These are phyloP conservation scores for Podaxis sp. DNA, from an alignment of 768 basidiomycete genomes.

Conservation along the genomic window DNA sequence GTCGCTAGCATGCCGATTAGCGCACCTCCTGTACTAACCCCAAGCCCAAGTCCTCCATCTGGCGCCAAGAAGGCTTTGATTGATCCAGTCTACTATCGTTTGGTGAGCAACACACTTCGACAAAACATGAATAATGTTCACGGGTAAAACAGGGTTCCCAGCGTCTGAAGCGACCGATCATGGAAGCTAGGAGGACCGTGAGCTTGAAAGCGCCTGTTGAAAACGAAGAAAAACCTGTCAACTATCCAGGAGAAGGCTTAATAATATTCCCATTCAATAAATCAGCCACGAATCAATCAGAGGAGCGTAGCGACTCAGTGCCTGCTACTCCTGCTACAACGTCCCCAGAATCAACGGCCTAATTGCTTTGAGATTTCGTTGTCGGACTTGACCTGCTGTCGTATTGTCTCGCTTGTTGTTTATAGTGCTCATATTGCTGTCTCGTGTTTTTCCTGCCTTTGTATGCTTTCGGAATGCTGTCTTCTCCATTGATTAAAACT, in stretches of 20 bases:
- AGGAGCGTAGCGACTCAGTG: neutral
- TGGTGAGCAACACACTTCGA: neutral
- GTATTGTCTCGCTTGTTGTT: neutral
- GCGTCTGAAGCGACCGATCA: slow-evolving; percentile 10
- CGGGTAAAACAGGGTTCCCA: slow-evolving; percentile 7
- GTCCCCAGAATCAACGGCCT: neutral
- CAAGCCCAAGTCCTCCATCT: slow-evolving; percentile 17
- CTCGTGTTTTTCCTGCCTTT: neutral
- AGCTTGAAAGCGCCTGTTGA: slow-evolving; percentile 14
- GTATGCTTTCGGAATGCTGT: neutral
- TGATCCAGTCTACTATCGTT: slow-evolving; percentile 2
- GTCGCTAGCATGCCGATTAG: slow-evolving; percentile 39
- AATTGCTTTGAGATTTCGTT: neutral
- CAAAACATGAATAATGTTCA: neutral
- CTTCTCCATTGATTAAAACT: neutral
- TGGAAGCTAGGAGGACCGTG: slow-evolving; percentile 18
- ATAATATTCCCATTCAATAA: slow-evolving; percentile 6
- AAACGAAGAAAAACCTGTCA: slow-evolving; percentile 9
- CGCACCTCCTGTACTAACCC: slow-evolving; percentile 18
- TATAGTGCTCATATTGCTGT: slow-evolving; percentile 1
- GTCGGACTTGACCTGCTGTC: neutral
- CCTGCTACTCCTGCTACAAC: neutral
- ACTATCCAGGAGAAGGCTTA: slow-evolving; percentile 14
- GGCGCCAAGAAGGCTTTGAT: neutral
- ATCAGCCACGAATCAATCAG: neutral